Base-by-base conservation (phyloP, 2,329 filamentous ascomycete species). In the Cadophora luteo-olivacea region DNA sequence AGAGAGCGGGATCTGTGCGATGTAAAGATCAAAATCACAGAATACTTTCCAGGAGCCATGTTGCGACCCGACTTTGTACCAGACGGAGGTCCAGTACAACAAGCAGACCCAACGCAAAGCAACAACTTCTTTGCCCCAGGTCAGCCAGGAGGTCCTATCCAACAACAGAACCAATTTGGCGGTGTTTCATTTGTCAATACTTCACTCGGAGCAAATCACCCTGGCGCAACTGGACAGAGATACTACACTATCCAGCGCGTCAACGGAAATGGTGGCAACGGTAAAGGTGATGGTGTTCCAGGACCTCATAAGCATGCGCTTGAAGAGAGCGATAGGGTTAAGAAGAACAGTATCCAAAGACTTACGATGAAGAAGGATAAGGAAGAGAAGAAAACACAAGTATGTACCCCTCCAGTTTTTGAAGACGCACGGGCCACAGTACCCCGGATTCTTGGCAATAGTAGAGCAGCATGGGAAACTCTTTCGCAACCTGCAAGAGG, bases 11-110 rank as follows among this genome's bases (percentile, higher is more conserved):
- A 94, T 80, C 84, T 94, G n/a, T 95, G 92, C 78, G 91, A 94
- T 78, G 92, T 94, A 72, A 94, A 94, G 80, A 93, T 94, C 78
- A 94, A 94, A 79, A 92, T 94, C 69, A 93, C 91, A 2, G 92
- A 94, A 79, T 92, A 92, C 80, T 90, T 91, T 65, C 86, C 90
- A 11, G 86, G 85, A 48, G 81, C 77, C 64, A 77, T 78, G 77
- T 70, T 77, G 51, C 75, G 74, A 12, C 75, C 76, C 61, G 78
- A 75, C 58, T 74, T 77, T 54, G 72, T 74, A 24, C 72, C 77
- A 19, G 78, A 79, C 57, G 75, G 73, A 60, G 74, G 72, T 3
- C 70, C 72, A 29, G 66, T 70, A 24, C 45, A 54, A 64, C 52
- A 64, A 52, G 67, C 67, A 41, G 73, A 77, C 68, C 66, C 72